A percentile compares a stretch with the other conserved stretches of the same genome.
phyloP scores from a whole-genome alignment of 2,329 filamentous ascomycete species.

The Cladorrhinum sp. region DNA sequence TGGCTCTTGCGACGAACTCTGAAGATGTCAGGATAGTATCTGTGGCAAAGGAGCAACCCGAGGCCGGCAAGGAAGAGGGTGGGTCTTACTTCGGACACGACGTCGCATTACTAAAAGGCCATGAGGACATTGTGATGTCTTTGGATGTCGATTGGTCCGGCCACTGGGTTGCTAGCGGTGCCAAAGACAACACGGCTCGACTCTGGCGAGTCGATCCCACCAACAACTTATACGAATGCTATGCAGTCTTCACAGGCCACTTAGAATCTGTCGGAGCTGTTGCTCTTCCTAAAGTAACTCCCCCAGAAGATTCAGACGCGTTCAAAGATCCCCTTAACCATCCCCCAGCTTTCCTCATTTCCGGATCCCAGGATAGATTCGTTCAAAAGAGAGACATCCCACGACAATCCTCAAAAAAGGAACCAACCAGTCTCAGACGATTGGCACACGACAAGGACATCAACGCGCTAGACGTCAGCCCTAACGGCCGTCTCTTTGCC shows the following conservation, averaged over 20 bases:
- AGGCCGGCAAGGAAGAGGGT: conserved; percentile 27
- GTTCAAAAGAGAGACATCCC: conserved; percentile 91
- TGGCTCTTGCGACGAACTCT: conserved; percentile 91
- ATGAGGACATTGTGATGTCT: conserved; percentile 93
- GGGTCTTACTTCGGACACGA: conserved; percentile 82
- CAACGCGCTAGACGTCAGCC: conserved; percentile 84
- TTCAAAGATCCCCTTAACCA: conserved; percentile 71
- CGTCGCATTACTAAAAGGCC: conserved; percentile 78
- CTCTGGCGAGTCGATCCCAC: conserved; percentile 83
- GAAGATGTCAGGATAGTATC: conserved; percentile 90
- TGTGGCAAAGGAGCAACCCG: conserved; percentile 44
- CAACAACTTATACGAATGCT: conserved; percentile 59
- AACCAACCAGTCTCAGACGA: conserved; percentile 71
- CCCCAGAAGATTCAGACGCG: conserved; percentile 66
- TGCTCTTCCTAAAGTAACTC: conserved; percentile 69
- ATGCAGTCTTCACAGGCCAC: conserved; percentile 73
- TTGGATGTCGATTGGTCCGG: conserved; percentile 96
- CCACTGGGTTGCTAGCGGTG: conserved; percentile 91
- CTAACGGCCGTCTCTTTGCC: conserved; percentile 75
- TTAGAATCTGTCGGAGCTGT: conserved; percentile 92
- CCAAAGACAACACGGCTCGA: conserved; percentile 93
- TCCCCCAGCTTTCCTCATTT: conserved; percentile 80
- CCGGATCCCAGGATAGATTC: conserved; percentile 92
- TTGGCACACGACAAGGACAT: conserved; percentile 99
- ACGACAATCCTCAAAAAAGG: conserved; percentile 47